Conservation (phyloP, 352 stramenopile genomes). For the Phytophthora vignae region DNA sequence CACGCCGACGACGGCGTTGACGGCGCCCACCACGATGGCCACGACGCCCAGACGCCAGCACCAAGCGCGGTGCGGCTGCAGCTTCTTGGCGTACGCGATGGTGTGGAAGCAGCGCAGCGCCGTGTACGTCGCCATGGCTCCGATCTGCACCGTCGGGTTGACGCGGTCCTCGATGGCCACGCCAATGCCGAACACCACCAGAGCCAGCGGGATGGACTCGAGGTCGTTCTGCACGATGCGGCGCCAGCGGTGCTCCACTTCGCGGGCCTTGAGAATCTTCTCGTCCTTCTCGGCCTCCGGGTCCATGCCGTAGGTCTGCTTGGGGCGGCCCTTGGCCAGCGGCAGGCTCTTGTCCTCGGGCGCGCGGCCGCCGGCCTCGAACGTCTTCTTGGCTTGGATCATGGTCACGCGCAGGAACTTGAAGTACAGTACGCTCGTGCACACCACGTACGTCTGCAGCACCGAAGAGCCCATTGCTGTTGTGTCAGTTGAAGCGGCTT, state of each 20-base stretch:
- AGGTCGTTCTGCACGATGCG: constrained; percentile 71
- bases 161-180: constrained; percentile 38
- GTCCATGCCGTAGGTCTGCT: constrained; percentile 52
- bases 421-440: constrained; percentile 59
- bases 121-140: constrained; percentile 56
- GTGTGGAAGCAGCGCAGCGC: constrained; percentile 53
- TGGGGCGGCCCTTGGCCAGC: constrained; percentile 43
- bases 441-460: constrained; percentile 58
- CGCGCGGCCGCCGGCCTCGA: constrained; percentile 47
- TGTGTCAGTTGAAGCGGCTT: constrained; percentile 15
- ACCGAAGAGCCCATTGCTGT: constrained; percentile 34
- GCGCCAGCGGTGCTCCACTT: constrained; percentile 52
- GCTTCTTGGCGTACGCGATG: constrained; percentile 50
- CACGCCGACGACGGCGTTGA: constrained; percentile 57
- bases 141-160: constrained; percentile 39
- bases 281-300: constrained; percentile 30
- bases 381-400: constrained; percentile 64
- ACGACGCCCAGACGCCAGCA: constrained; percentile 50
- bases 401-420: constrained; percentile 66
- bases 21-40: constrained; percentile 42
- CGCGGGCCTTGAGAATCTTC: constrained; percentile 40
- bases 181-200: constrained; percentile 51
- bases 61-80: constrained; percentile 54
- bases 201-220: constrained; percentile 61
- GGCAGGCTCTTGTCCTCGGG: constrained; percentile 60